A percentile compares a stretch with the other conserved stretches of the same genome.
phyloP scores from a whole-genome alignment of 805 yeast genomes.

The Saccharomyces paradoxus region DNA sequence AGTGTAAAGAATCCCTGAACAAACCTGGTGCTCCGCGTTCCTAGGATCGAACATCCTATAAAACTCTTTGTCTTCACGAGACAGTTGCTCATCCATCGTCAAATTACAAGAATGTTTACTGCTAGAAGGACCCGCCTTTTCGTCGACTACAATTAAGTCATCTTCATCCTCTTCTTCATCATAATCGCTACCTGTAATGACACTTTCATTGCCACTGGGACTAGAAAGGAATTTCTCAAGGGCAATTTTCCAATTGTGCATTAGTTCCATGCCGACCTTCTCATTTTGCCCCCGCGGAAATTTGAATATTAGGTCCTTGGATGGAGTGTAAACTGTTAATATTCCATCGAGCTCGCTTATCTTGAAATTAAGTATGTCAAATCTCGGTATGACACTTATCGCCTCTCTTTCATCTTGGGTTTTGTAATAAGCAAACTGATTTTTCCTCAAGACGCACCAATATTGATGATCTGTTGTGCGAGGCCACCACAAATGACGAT shows the following conservation, averaged over 20 bases:
- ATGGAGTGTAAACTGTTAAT: conserved; percentile 13
- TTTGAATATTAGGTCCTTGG: conserved; percentile 11
- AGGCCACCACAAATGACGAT: not conserved
- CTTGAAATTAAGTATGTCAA: conserved; percentile 10
- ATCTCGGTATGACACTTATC: conserved; percentile 13
- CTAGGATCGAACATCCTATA: conserved; percentile 15
- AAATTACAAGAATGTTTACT: not conserved
- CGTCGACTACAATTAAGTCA: not conserved
- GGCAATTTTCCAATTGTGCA: conserved; percentile 9
- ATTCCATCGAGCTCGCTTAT: conserved; percentile 4
- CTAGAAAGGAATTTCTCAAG: conserved; percentile 8
- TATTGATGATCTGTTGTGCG: conserved; percentile 1
- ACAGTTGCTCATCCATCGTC: not conserved
- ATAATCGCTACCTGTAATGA: conserved; percentile 1
- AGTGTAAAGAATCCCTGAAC: conserved; percentile 10
- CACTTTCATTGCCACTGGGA: not conserved
- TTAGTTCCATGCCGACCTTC: not conserved
- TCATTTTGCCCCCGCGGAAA: not conserved
- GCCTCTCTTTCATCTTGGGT: conserved; percentile 18
- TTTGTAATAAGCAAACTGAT: conserved; percentile 21
- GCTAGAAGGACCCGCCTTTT: not conserved
- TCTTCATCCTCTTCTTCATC: conserved; percentile 4
- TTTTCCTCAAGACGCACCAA: conserved; percentile 20
- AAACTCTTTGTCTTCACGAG: conserved; percentile 9
- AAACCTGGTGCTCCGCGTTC: conserved; percentile 10